Base-by-base conservation (phyloP, 2,329 filamentous ascomycete genomes). In the Fonsecaea erecta region DNA sequence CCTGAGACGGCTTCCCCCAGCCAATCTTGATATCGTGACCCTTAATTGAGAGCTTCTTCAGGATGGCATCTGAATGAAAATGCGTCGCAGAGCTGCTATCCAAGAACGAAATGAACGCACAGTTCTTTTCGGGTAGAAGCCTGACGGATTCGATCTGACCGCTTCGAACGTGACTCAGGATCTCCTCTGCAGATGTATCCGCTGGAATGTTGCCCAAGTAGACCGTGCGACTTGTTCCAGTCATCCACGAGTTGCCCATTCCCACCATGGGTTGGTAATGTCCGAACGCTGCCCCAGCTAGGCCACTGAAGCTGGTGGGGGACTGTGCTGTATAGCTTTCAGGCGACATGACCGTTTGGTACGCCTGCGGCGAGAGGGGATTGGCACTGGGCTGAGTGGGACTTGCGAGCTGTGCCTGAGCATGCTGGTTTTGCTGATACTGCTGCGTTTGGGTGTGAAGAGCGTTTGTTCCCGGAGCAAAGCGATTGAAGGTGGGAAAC, bases 1-100 rank as follows among this genome's bases (percentile, higher is more conserved):
- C 95, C 79, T 97, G 94, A 2, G 95, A 98, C 34, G 95, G 94
- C 81, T 99, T 99, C 69, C 95, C 95, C 95, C 95, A 99, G 68
- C 95, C 95, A 74, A 99, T 93, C 84, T 99, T 99, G 83, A 99
- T 97, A 77, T 99, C 95, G 82, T 98, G 95, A 28, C 94, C 94
- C 80, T 96, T 93, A 82, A 99, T 96, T 74, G 93, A 93, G 76
- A 99, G 87, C 85, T 98, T 99, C 85, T 99, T 99, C 86, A 99
- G 86, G 80, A 99, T 99, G 72, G 95, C 95, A 84, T 99, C 95
- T 21, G 95, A 99, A 83, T 99, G 95, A 82, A 99, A 99, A 78
- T 99, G 95, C 24, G 94, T 98, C 63, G 95, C 95, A 32, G 95
- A 97, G 81, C 93, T 97, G 74, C 93, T 93, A 75, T 99, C 95